phyloP scores from a whole-genome alignment of 805 yeast genomes.

The Saccharomycopsis malanga region DNA sequence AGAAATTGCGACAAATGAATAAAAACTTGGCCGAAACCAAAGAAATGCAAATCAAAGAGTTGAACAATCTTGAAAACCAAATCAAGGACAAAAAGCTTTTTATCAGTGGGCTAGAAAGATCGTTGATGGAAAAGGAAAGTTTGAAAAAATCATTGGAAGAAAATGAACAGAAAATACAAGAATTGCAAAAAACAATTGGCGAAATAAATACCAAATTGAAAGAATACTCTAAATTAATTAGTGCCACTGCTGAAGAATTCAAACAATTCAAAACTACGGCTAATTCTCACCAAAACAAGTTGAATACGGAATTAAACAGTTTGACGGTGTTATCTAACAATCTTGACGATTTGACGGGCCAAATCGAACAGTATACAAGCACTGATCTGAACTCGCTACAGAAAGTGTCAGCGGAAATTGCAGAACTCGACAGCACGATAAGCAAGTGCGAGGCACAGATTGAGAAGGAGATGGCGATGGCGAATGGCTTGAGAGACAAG shows the following conservation, averaged over 20 bases:
- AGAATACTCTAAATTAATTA: constrained; percentile 1
- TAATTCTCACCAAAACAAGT: background rate
- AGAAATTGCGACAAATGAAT: constrained; percentile 32
- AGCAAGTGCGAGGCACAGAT: background rate
- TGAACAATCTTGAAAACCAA: constrained; percentile 39
- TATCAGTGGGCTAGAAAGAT: constrained; percentile 47
- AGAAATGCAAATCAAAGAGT: constrained; percentile 38
- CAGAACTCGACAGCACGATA: constrained; percentile 6
- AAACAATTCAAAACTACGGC: background rate
- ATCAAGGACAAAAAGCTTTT: constrained; percentile 47
- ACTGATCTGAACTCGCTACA: constrained; percentile 1
- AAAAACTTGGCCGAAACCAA: constrained; percentile 34
- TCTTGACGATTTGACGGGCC: background rate
- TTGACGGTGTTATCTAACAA: background rate
- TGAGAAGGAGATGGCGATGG: background rate
- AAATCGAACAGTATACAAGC: background rate
- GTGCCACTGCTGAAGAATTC: background rate
- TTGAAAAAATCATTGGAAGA: constrained; percentile 35
- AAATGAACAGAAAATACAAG: constrained; percentile 27
- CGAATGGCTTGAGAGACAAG: constrained; percentile 6
- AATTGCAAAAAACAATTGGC: constrained; percentile 21
- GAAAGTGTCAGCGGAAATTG: constrained; percentile 2
- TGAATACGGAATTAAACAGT: background rate
- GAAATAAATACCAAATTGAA: constrained; percentile 7
- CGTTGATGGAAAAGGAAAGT: constrained; percentile 41